Evolutionary conservation across 805 yeast genomes (phyloP), one percentile per base, ranked within the genome.

Genomic region (Suhomyces kilbournensis): DNA sequence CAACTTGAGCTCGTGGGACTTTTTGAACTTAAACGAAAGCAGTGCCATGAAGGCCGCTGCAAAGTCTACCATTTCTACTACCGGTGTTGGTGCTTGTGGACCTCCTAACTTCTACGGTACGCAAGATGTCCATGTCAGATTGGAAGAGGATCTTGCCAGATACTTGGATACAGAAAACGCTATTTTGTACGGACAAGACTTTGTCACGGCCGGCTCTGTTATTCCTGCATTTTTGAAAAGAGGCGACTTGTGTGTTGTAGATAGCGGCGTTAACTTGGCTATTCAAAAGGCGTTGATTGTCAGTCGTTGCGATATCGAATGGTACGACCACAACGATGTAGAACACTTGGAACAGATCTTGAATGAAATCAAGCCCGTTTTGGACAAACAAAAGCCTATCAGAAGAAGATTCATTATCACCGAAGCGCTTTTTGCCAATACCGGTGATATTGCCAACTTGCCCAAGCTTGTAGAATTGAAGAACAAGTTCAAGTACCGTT

Each of bases 31-130:
- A 65, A 80, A 85, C 47, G 69, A 70, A 32, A 70, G 80, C 59
- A 68, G 70, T 19, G 65, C 56, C 14, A 75, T 90, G 39, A 73
- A 74, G 49, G 67, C 75, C 19, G 79, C 75, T 10, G 90, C 91
- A 4, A 77, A 81, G 49, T 66, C 74, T 28, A 77, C 83, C 20
- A 83, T 94, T 55, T 75, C 76, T 46, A 76, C 77, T 53, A 83
- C 87, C 53, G 99, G 99, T 66, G 97, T 94, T 48, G 99, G 99
- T 57, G 93, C 97, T 0, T 94, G 99, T 76, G 97, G 98, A 40
- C 98, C 99, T 4, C 96, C 97, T 43, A 96, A 96, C 52, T 94
- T 94, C 63, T 94, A 92, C 68, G 99, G 99, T 55, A 88, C 91
- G 54, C 97, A 91, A 70, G 97, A 91, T 65, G 90, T 85, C 44